Base-by-base conservation (phyloP, 2,329 filamentous ascomycete species). In the Chrysoporthe puriensis region DNA sequence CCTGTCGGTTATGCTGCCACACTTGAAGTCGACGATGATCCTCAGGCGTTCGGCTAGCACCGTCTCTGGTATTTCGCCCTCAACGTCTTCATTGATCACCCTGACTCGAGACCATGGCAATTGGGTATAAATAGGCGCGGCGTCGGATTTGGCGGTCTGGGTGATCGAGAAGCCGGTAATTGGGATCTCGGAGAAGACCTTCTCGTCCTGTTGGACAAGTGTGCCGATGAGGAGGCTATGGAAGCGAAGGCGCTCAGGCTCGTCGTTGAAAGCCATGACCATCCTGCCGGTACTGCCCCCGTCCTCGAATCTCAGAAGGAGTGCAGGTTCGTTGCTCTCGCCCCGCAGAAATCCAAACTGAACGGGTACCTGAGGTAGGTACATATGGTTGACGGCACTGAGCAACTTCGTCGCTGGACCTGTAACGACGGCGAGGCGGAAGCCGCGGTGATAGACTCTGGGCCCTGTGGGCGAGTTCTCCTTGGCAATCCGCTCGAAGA, bases 1-100 rank as follows among this genome's bases (percentile, higher is more conserved):
- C 48, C 94, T 88, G 78, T 97, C 94, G 1, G 92, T 93, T 18
- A 96, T 82, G 54, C 90, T 92, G 61, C 93, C 92, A 72, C 90
- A 88, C 69, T 91, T 87, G 71, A 91, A 92, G 67, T 93, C 89
- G 43, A 92, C 84, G 64, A 96, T 85, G 21, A 96, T 84, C 40
- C 93, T 88, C 70, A 97, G 80, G 72, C 86, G 87, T 73, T 96
- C 91, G 0, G 93, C 92, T 64, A 94, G 84, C 40, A 96, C 89
- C 0, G 91, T 93, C 2, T 87, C 85, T 1, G 88, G 83, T 44
- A 84, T 81, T 44, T 88, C 88, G 62, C 89, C 89, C 50, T 85
- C 81, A 21, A 88, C 85, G 63, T 87, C 85, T 72, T 91, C 87
- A 72, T 96, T 96, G 76, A 96, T 88, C 21, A 96, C 85, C 69